These are phyloP conservation scores for Myriosclerotinia curreyana DNA, from an alignment of 2,329 filamentous ascomycete species.

Conservation along the genomic window DNA sequence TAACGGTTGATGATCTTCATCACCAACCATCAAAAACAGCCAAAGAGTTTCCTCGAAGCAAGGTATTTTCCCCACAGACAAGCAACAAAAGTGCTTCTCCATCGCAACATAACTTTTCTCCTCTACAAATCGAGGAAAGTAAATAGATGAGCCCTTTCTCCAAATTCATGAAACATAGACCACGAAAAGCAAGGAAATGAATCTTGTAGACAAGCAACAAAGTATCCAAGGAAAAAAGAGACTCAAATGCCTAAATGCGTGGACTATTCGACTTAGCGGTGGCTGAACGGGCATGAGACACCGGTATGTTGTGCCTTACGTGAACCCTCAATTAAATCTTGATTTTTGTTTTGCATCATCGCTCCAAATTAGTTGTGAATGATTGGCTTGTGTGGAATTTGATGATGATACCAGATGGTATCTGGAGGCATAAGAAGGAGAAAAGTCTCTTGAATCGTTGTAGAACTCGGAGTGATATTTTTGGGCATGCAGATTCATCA, in stretches of 20 bases:
- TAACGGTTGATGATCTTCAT: background rate
- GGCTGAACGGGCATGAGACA: background rate
- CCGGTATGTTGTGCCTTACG: background rate
- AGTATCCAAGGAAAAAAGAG: background rate
- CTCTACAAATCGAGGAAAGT: background rate
- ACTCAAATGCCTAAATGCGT: background rate
- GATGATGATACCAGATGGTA: background rate
- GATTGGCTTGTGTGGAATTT: background rate
- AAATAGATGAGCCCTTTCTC: background rate
- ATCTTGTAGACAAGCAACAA: background rate
- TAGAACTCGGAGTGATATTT: background rate
- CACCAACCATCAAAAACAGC: background rate
- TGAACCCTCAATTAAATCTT: background rate
- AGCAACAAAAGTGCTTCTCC: background rate
- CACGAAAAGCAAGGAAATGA: background rate
- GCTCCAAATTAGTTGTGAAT: background rate
- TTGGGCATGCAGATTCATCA: background rate
- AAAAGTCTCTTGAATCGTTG: too few species aligned
- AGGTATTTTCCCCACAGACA: background rate
- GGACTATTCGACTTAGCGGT: background rate
- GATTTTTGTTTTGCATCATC: constrained; percentile 2
- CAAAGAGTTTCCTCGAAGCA: background rate
- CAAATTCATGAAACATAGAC: background rate
- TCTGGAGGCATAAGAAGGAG: background rate
- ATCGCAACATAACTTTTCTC: background rate